Evolutionary conservation across 306 rosid genomes (phyloP), one percentile per base, ranked within the genome.

Genomic region (Pterocarpus santalinus): DNA sequence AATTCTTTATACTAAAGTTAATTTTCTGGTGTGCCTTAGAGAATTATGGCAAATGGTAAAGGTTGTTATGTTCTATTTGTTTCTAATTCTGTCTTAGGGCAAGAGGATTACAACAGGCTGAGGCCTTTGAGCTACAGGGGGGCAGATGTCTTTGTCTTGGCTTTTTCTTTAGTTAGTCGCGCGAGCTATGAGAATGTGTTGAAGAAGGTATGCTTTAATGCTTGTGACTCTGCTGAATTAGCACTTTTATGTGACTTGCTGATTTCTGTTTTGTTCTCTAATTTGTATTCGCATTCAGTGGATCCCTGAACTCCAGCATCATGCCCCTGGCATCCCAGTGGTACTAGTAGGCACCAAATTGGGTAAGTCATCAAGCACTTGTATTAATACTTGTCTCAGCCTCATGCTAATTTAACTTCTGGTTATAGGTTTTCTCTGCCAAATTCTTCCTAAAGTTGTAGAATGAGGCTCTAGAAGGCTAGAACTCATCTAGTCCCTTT

Each of bases 61-160:
- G 62, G 22, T 72, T 80, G 71, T 61, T 38, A 5, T 49, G 52
- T 60, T 36, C 35, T 76, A 3, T 22, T 14, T 77, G 76, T 13
- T 63, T 86, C 77, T 33, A 33, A 53, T 82, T 32, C 58, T 47
- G 55, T 56, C 3, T 75, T 82, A 94, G 98, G 98, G 69, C 98
- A 94, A 91, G 98, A 94, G 83, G 98, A 94, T 86, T 94, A 94
- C 88, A 91, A 94, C 75, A 85, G 98, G 52, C 75, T 94, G 36
- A 94, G 98, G 90, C 98, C 98, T n/a, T 85, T 94, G 85, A 94
- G 98, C 86, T 94, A 94, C 82, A 90, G 98, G 60, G 95, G 98
- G 6, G 98, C 94, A 17, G 98, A 94, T 88, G 98, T 94, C 51
- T 94, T 94, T 85, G 94, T 94, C 73, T 72, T 94, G 65, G 92